Evolutionary conservation across 1,284 basidiomycete species (phyloP).

Genomic region (Cutaneotrichosporon daszewskae): DNA sequence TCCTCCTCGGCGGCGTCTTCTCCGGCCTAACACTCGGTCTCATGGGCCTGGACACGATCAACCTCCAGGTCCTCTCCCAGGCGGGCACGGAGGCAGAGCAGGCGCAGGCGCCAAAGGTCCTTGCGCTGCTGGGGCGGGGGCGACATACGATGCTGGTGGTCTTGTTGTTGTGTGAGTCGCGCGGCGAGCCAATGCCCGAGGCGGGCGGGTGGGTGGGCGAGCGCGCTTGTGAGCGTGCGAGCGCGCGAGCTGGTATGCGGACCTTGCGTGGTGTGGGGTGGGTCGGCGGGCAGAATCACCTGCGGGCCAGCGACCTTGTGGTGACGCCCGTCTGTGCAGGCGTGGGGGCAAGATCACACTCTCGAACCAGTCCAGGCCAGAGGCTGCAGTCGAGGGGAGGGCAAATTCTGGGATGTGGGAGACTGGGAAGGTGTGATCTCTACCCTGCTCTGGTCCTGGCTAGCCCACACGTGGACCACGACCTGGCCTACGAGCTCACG

Average conservation of each 20-base stretch:
- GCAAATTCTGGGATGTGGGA: neutral
- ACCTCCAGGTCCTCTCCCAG: constrained; percentile 44
- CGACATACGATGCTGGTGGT: constrained; percentile 49
- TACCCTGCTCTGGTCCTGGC: too few relatives aligned
- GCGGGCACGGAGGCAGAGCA: constrained; percentile 48
- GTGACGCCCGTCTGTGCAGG: too few relatives aligned
- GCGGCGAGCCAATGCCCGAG: neutral
- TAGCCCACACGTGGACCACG: neutral
- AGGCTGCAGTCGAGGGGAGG: neutral
- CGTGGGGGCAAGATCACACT: too few relatives aligned
- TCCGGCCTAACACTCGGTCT: constrained; percentile 52
- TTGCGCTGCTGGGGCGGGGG: constrained; percentile 47
- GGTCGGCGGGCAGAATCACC: too few relatives aligned
- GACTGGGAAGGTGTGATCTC: neutral
- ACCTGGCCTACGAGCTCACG: neutral
- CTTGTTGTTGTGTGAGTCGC: constrained; percentile 43
- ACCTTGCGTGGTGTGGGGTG: too few relatives aligned
- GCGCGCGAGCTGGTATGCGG: neutral
- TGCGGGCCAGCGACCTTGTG: too few relatives aligned
- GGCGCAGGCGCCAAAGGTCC: constrained; percentile 48
- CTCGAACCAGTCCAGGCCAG: too few relatives aligned
- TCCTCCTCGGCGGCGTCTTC: constrained; percentile 49
- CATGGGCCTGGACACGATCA: constrained; percentile 50
- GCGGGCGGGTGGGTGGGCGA: too few relatives aligned
- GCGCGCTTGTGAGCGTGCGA: neutral